These are phyloP conservation scores for Apiospora phragmitis DNA, from an alignment of 2,329 filamentous ascomycete species.

Conservation along the genomic window DNA sequence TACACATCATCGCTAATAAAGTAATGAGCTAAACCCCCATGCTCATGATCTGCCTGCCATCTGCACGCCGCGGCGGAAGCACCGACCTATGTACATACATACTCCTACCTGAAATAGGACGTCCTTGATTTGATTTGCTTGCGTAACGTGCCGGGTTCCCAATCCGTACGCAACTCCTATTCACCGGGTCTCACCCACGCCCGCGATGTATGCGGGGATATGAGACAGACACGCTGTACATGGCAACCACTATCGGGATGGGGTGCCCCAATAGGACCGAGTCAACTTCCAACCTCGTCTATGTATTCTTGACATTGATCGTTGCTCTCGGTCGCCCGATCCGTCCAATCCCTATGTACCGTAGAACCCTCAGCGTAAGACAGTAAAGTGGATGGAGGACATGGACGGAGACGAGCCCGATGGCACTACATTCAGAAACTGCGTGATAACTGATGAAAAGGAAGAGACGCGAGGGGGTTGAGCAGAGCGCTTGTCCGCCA, in stretches of 20 bases:
- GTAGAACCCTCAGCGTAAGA: too few relatives aligned
- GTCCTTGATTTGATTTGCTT: background rate
- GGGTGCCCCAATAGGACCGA: background rate
- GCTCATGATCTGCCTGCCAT: slow-evolving; percentile 3
- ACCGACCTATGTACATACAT: background rate
- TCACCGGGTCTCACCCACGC: background rate
- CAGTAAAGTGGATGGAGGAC: too few relatives aligned
- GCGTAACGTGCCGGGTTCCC: background rate
- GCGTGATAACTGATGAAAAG: background rate
- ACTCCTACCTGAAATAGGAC: slow-evolving; percentile 7
- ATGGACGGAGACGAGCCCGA: too few relatives aligned
- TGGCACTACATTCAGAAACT: too few relatives aligned
- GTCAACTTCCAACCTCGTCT: background rate
- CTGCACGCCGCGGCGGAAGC: background rate
- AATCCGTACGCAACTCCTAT: background rate
- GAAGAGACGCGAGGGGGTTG: background rate
- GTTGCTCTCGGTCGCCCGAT: background rate
- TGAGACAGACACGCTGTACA: background rate
- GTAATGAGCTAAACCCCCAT: background rate
- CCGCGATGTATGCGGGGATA: background rate
- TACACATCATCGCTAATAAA: background rate
- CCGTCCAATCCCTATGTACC: background rate
- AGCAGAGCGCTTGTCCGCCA: background rate
- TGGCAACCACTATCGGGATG: too few relatives aligned
- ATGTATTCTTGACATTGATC: background rate